Evolutionary conservation across 805 yeast genomes (phyloP).

Genomic region (Wickerhamiella parazyma): DNA sequence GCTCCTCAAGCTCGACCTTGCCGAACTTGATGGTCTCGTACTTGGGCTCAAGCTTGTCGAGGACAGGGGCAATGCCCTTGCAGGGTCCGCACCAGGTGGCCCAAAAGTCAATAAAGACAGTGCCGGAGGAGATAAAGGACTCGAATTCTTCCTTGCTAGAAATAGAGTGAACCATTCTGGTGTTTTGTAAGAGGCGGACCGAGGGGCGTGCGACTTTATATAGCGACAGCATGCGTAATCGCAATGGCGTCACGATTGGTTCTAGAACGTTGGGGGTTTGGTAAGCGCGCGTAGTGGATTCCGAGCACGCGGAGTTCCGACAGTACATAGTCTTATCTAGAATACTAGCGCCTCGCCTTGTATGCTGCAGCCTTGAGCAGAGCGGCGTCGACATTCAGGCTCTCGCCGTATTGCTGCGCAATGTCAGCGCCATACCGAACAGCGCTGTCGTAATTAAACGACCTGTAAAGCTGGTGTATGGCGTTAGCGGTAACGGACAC

Average conservation of each 20-base stretch:
- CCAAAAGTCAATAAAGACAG: constrained; percentile 87
- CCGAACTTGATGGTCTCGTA: constrained; percentile 59
- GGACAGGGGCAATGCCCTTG: constrained; percentile 88
- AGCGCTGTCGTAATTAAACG: background rate
- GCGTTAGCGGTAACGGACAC: background rate
- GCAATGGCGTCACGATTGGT: background rate
- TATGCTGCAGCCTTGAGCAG: too few species aligned
- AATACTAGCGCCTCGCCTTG: too few species aligned
- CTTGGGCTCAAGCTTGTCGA: constrained; percentile 46
- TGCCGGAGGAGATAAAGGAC: constrained; percentile 49
- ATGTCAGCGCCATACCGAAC: background rate
- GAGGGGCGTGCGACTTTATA: constrained; percentile 4
- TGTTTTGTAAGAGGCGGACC: background rate
- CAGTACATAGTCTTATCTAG: too few species aligned
- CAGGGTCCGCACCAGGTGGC: constrained; percentile 99
- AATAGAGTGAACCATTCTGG: constrained; percentile 42
- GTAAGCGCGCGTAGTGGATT: background rate
- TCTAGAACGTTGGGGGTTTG: background rate
- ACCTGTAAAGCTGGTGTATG: too few species aligned
- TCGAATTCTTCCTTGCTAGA: constrained; percentile 47
- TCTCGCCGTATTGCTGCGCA: background rate
- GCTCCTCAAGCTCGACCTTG: constrained; percentile 86
- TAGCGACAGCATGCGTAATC: background rate
- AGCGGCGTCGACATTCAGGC: background rate
- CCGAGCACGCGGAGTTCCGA: too few species aligned